Evolutionary conservation across 768 basidiomycete genomes (phyloP).

Genomic region (Auriscalpium vulgare): DNA sequence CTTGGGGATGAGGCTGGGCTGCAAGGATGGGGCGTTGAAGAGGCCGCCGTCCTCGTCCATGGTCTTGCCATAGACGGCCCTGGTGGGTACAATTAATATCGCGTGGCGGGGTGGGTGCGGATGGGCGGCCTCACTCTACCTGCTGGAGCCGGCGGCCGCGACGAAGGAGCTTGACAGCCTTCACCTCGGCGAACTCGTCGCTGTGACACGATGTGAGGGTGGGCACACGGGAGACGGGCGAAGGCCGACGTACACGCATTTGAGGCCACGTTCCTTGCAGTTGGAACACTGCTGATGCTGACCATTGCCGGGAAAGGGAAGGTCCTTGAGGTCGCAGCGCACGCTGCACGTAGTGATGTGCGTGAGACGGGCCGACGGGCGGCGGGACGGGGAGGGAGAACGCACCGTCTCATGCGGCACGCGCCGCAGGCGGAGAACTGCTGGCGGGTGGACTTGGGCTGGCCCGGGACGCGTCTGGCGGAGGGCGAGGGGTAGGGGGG

Average conservation of each 20-base stretch:
- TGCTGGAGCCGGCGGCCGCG: slow-evolving; percentile 76
- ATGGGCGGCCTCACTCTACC: slow-evolving; percentile 55
- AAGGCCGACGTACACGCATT: slow-evolving; percentile 77
- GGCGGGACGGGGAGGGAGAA: slow-evolving; percentile 4
- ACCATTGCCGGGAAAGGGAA: slow-evolving; percentile 39
- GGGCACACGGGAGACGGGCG: background rate
- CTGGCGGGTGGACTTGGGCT: slow-evolving; percentile 69
- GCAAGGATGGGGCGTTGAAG: slow-evolving; percentile 28
- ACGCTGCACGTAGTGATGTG: slow-evolving; percentile 42
- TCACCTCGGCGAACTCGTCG: slow-evolving; percentile 87
- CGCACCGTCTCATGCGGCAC: slow-evolving; percentile 79
- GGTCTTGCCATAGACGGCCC: slow-evolving; percentile 75
- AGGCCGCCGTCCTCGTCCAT: slow-evolving; percentile 33
- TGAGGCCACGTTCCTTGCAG: slow-evolving; percentile 80
- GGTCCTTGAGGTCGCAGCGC: slow-evolving; percentile 88
- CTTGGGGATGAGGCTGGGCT: slow-evolving; percentile 55
- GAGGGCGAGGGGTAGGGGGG: slow-evolving; percentile 29
- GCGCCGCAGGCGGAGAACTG: slow-evolving; percentile 94
- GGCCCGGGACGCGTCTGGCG: slow-evolving; percentile 24
- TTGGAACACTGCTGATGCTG: slow-evolving; percentile 66
- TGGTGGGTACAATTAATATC: slow-evolving; percentile 22
- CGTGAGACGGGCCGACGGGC: background rate
- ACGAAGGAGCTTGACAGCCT: slow-evolving; percentile 78
- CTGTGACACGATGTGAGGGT: slow-evolving; percentile 31
- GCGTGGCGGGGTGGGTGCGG: too few species aligned